Conservation (phyloP, 192 early-diverging fungal genomes). For the Coemansia sp. region DNA sequence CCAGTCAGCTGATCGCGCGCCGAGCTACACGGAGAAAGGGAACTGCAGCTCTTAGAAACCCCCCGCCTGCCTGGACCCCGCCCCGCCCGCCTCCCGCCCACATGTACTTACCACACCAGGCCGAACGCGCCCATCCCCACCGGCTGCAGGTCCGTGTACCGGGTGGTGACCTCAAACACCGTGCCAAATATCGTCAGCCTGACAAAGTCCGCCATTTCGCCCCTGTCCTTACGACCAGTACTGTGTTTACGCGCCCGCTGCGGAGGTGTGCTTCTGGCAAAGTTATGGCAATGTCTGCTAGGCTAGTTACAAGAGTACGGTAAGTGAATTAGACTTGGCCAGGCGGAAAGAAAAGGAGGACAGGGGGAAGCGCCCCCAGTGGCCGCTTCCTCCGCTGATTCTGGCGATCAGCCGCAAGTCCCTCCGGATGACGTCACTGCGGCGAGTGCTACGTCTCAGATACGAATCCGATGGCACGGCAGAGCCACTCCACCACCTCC, state of each 20-base stretch:
- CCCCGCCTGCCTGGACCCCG: no score
- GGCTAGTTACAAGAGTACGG: no score
- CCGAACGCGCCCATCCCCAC: slow-evolving; percentile 98
- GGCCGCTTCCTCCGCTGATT: no score
- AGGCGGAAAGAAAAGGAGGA: no score
- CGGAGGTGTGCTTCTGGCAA: no score
- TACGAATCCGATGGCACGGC: slow-evolving; percentile 42
- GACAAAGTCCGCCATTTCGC: slow-evolving; percentile 72
- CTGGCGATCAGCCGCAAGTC: neutral
- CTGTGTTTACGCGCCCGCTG: no score
- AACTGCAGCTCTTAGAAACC: no score
- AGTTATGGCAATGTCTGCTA: no score
- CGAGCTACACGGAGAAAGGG: slow-evolving; percentile 55
- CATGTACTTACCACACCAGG: slow-evolving; percentile 82
- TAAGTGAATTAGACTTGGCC: no score
- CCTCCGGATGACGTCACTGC: neutral
- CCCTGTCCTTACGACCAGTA: no score
- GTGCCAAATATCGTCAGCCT: slow-evolving; percentile 78
- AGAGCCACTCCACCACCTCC: slow-evolving; percentile 46
- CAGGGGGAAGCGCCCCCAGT: no score
- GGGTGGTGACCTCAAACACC: slow-evolving; percentile 75
- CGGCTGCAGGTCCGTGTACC: slow-evolving; percentile 87
- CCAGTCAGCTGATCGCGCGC: slow-evolving; percentile 82
- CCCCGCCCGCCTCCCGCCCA: no score
- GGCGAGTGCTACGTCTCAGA: slow-evolving; percentile 21